phyloP scores from a whole-genome alignment of 352 stramenopile species.

The Globisporangium nodosum region DNA sequence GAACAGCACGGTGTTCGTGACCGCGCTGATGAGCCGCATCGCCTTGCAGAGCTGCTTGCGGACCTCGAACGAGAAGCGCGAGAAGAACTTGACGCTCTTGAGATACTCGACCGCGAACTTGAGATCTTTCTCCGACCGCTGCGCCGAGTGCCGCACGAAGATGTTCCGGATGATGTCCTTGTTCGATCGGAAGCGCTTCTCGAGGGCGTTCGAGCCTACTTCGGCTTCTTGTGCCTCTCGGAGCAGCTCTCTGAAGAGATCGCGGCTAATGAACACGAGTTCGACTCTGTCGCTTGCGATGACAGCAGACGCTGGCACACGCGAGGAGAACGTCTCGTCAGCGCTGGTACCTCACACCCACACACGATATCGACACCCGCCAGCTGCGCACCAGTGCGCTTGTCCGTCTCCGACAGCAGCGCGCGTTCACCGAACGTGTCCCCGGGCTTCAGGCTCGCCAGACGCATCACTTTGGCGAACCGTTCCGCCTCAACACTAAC shows the following conservation, averaged over 20 bases:
- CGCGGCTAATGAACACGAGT: slow-evolving; percentile 63
- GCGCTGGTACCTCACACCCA: background rate
- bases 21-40: slow-evolving; percentile 68
- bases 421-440: slow-evolving; percentile 78
- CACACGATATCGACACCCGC: background rate
- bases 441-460: slow-evolving; percentile 40
- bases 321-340: background rate
- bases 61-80: slow-evolving; percentile 81
- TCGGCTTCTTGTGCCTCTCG: slow-evolving; percentile 52
- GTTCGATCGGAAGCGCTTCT: slow-evolving; percentile 79
- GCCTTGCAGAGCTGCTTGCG: slow-evolving; percentile 81
- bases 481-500: slow-evolving; percentile 6
- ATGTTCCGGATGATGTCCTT: slow-evolving; percentile 87
- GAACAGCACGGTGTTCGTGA: slow-evolving; percentile 79
- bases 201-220: slow-evolving; percentile 33
- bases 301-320: slow-evolving; percentile 40
- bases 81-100: slow-evolving; percentile 86
- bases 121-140: slow-evolving; percentile 77
- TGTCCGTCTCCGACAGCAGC: slow-evolving; percentile 51
- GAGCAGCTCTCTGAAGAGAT: slow-evolving; percentile 60
- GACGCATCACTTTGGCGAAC: slow-evolving; percentile 21
- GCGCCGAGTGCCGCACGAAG: slow-evolving; percentile 57
- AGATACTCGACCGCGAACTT: slow-evolving; percentile 85
- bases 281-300: slow-evolving; percentile 44
- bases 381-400: slow-evolving; percentile 36